Percentiles rank a stretch among this genome's conserved stretches.
Conservation (phyloP, 2,329 filamentous ascomycete genomes). For the Botryotinia calthae region DNA sequence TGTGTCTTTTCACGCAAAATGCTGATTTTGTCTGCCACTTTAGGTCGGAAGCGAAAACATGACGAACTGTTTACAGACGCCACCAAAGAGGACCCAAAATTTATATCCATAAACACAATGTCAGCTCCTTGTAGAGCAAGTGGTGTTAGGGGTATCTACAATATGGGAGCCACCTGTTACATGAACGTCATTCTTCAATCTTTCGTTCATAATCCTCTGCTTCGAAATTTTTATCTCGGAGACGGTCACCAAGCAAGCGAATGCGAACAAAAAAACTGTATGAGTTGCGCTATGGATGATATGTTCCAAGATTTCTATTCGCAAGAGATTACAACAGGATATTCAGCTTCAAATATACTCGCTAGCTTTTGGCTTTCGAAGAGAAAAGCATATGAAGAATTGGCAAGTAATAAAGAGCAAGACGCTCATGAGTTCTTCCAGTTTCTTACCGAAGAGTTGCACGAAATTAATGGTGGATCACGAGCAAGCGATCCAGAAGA, state of each 20-base stretch:
- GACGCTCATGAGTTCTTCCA: slow-evolving; percentile 98
- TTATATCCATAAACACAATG: slow-evolving; percentile 74
- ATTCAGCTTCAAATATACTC: slow-evolving; percentile 85
- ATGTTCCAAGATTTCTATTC: slow-evolving; percentile 72
- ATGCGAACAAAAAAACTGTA: slow-evolving; percentile 62
- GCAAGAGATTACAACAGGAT: slow-evolving; percentile 78
- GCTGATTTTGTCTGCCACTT: slow-evolving; percentile 12
- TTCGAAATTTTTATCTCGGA: slow-evolving; percentile 87
- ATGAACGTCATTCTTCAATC: slow-evolving; percentile 95
- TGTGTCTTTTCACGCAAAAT: background rate
- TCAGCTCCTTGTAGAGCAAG: slow-evolving; percentile 80
- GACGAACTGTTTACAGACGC: slow-evolving; percentile 67
- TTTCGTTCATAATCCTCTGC: slow-evolving; percentile 87
- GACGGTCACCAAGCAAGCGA: slow-evolving; percentile 81
- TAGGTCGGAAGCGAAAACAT: slow-evolving; percentile 71
- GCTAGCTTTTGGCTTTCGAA: slow-evolving; percentile 88
- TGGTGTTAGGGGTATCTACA: slow-evolving; percentile 89
- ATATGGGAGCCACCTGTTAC: slow-evolving; percentile 97
- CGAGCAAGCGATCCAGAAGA: slow-evolving; percentile 39
- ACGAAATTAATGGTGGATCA: slow-evolving; percentile 68
- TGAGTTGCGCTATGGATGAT: slow-evolving; percentile 70
- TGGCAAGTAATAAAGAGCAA: slow-evolving; percentile 91
- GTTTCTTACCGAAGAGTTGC: slow-evolving; percentile 88
- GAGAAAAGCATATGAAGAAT: slow-evolving; percentile 66
- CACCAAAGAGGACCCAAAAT: slow-evolving; percentile 69